A percentile compares a stretch with the other conserved stretches of the same genome.
Conservation (phyloP, 169 alveolate species). For the Eimeria mitis region DNA sequence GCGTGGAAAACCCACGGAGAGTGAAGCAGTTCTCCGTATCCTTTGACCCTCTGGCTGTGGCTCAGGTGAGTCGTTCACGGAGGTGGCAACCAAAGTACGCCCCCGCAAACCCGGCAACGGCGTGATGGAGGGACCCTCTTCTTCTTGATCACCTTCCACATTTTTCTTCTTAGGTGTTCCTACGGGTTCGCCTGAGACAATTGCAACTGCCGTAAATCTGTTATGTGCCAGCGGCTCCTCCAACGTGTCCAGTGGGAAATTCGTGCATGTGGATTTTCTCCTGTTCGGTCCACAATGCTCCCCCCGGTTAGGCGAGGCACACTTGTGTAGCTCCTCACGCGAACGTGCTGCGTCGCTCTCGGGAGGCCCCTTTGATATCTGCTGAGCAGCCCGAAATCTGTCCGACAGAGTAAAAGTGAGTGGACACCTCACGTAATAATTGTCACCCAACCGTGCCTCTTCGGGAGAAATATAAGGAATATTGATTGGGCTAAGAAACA, state of each 20-base stretch:
- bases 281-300: background rate
- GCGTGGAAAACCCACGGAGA: background rate
- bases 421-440: background rate
- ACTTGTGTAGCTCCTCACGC: background rate
- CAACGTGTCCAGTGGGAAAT: background rate
- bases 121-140: background rate
- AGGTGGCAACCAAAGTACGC: background rate
- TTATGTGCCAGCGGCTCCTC: conserved; percentile 1
- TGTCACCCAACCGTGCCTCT: background rate
- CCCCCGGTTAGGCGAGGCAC: background rate
- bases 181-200: conserved; percentile 9
- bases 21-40: background rate
- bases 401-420: background rate
- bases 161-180: background rate
- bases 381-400: background rate
- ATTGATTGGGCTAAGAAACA: background rate
- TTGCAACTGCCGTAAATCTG: conserved; percentile 3
- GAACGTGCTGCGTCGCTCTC: background rate
- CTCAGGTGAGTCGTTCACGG: conserved; percentile 2
- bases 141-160: background rate
- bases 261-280: background rate
- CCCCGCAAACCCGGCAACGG: background rate
- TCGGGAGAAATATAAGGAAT: background rate
- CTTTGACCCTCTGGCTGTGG: conserved; percentile 13
- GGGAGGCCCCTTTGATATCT: background rate